Evolutionary conservation across 139 green algal genomes (phyloP).

Genomic region (Nannochloris sp.): DNA sequence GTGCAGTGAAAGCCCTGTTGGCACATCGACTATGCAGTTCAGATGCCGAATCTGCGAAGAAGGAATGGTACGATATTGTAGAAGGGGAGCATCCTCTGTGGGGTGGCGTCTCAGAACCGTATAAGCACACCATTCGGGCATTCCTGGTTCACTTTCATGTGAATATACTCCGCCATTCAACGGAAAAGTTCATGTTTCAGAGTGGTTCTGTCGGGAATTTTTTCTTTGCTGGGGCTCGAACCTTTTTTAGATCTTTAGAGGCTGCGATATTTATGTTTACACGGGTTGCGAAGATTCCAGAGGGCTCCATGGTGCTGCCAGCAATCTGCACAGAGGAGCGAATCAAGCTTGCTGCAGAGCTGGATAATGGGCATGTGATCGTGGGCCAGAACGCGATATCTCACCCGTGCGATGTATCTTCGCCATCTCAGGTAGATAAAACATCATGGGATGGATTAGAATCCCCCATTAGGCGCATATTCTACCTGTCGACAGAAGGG

Average conservation of each 20-base stretch:
- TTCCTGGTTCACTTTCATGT: slow-evolving; percentile 97
- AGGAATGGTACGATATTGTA: slow-evolving; percentile 82
- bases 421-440: slow-evolving; percentile 52
- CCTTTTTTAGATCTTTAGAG: slow-evolving; percentile 93
- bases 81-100: slow-evolving; percentile 89
- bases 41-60: slow-evolving; percentile 44
- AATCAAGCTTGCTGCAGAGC: slow-evolving; percentile 88
- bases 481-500: slow-evolving; percentile 86
- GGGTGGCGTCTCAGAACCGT: slow-evolving; percentile 82
- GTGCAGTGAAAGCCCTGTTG: slow-evolving; percentile 65
- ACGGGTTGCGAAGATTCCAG: slow-evolving; percentile 62
- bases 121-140: slow-evolving; percentile 95
- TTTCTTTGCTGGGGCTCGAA: slow-evolving; percentile 95
- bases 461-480: slow-evolving; percentile 79
- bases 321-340: slow-evolving; percentile 88
- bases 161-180: slow-evolving; percentile 68
- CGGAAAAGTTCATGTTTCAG: slow-evolving; percentile 79
- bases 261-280: slow-evolving; percentile 95
- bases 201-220: slow-evolving; percentile 84
- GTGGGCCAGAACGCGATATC: slow-evolving; percentile 93
- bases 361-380: slow-evolving; percentile 81
- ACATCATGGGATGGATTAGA: slow-evolving; percentile 43
- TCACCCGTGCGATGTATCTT: slow-evolving; percentile 56
- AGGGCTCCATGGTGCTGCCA: slow-evolving; percentile 70
- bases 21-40: slow-evolving; percentile 70